A percentile compares a stretch with the other conserved stretches of the same genome.
phyloP scores from a whole-genome alignment of 169 alveolate genomes.

The Miamiensis avidus region DNA sequence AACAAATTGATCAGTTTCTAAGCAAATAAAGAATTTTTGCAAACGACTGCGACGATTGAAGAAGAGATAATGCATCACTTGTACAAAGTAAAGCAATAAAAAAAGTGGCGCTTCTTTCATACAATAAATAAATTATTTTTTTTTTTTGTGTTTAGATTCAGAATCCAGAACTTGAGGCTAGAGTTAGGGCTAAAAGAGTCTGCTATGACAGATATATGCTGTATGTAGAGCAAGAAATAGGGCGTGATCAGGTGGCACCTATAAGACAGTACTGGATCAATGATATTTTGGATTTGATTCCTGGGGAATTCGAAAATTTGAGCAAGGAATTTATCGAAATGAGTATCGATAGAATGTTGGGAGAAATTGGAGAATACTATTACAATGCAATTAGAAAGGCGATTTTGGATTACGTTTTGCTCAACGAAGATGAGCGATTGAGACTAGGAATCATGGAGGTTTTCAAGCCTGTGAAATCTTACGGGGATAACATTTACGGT shows the following conservation, averaged over 20 bases:
- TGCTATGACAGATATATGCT: conserved; percentile 65
- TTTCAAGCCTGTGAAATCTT: conserved; percentile 65
- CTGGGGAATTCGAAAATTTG: conserved; percentile 69
- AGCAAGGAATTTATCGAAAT: conserved; percentile 57
- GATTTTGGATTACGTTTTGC: conserved; percentile 76
- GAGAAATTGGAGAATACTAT: conserved; percentile 72
- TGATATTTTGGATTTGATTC: conserved; percentile 75
- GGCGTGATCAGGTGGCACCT: conserved; percentile 78
- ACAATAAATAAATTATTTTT: too few relatives aligned
- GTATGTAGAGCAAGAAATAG: conserved; percentile 72
- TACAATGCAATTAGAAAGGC: conserved; percentile 66
- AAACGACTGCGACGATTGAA: conserved; percentile 59
- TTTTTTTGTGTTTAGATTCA: background rate
- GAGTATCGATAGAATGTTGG: conserved; percentile 71
- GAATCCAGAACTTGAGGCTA: conserved; percentile 28
- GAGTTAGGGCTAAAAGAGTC: conserved; percentile 57
- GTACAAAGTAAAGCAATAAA: background rate
- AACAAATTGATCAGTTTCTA: conserved; percentile 52
- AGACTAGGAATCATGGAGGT: conserved; percentile 73
- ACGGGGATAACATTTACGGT: conserved; percentile 66
- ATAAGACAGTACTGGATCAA: conserved; percentile 76
- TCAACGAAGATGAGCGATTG: conserved; percentile 66
- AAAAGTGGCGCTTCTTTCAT: background rate
- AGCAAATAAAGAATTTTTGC: conserved; percentile 35
- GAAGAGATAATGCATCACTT: conserved; percentile 63